A percentile compares a stretch with the other conserved stretches of the same genome.
Evolutionary conservation across 257 asterid genomes (phyloP).

Genomic region (Petunia secreta): DNA sequence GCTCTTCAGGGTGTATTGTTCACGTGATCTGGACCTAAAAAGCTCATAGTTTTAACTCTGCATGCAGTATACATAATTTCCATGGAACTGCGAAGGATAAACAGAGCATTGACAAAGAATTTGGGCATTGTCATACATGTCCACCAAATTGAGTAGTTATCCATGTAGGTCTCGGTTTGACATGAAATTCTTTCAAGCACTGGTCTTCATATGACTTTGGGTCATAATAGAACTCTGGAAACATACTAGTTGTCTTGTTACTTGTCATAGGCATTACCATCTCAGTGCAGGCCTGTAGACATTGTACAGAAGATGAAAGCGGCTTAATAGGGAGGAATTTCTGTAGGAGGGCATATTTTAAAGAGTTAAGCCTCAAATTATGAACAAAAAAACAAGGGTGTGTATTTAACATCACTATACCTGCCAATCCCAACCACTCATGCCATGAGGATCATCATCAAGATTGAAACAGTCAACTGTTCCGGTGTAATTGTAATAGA

Average conservation of each 20-base stretch:
- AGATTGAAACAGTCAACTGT: constrained; percentile 67
- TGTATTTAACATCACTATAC: constrained; percentile 35
- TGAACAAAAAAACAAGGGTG: constrained; percentile 20
- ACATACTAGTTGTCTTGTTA: constrained; percentile 70
- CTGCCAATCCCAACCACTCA: constrained; percentile 95
- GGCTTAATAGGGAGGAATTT: neutral
- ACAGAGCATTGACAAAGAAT: neutral
- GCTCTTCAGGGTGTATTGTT: too few species aligned
- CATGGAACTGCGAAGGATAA: neutral
- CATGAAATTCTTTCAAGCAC: constrained; percentile 63
- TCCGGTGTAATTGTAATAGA: constrained; percentile 87
- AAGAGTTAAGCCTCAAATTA: constrained; percentile 3
- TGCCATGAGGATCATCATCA: constrained; percentile 91
- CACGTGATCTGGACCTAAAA: neutral
- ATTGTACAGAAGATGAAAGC: constrained; percentile 24
- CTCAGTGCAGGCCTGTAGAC: constrained; percentile 86
- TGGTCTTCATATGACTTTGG: constrained; percentile 50
- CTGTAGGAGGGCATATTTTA: neutral
- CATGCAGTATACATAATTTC: neutral
- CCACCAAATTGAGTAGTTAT: constrained; percentile 91
- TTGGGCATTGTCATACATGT: constrained; percentile 53
- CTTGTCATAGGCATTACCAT: constrained; percentile 88
- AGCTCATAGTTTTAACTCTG: neutral
- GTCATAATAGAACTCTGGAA: constrained; percentile 61
- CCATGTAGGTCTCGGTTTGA: constrained; percentile 90